These are phyloP conservation scores for Barbarea vulgaris DNA, from an alignment of 345 rosid genomes.

Conservation along the genomic window DNA sequence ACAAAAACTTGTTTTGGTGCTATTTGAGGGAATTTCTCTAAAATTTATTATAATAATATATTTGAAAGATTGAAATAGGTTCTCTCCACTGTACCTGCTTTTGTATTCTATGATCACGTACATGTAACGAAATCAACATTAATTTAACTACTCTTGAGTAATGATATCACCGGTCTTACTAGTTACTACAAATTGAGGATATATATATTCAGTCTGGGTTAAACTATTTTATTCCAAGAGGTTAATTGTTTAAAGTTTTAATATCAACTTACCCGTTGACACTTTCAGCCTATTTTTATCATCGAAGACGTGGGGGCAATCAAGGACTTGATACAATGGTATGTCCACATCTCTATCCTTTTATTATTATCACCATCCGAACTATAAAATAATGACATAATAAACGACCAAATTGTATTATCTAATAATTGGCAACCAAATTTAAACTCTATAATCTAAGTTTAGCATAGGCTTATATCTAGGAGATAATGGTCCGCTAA, in stretches of 20 bases:
- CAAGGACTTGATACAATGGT: conserved; percentile 10
- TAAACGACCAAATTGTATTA: conserved; percentile 5
- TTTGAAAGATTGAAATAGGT: too few species aligned
- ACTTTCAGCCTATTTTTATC: neutral
- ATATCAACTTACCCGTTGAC: conserved; percentile 15
- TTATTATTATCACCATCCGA: neutral
- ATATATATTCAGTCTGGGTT: neutral
- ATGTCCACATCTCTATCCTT: neutral
- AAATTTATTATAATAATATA: too few species aligned
- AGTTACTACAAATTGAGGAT: neutral
- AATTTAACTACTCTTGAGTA: neutral
- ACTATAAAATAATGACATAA: neutral
- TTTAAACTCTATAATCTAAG: neutral
- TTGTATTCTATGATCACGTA: neutral
- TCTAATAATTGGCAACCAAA: neutral
- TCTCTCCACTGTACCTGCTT: too few species aligned
- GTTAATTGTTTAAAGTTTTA: neutral
- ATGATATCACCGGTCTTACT: neutral
- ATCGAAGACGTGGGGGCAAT: conserved; percentile 38
- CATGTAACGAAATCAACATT: neutral
- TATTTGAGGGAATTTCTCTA: too few species aligned
- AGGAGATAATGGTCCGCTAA: conserved; percentile 13
- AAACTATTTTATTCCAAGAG: neutral
- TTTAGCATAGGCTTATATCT: conserved; percentile 11
- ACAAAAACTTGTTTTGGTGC: too few species aligned